Conservation (phyloP, 75 land plant genomes). For the Chamaecyparis obtusa region DNA sequence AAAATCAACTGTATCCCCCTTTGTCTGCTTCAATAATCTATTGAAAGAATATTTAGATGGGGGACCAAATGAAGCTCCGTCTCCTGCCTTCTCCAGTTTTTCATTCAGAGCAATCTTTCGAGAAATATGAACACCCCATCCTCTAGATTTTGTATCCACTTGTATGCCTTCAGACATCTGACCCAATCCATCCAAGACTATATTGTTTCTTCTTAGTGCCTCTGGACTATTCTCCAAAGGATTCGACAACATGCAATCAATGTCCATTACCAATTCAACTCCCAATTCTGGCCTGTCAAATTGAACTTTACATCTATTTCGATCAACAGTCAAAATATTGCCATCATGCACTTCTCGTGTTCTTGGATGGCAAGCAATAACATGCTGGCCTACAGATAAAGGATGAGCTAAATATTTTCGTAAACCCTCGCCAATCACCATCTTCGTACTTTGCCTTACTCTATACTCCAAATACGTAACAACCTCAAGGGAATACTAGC, state of each 20-base stretch:
- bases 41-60: slow-evolving; percentile 36
- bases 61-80: slow-evolving; percentile 15
- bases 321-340: slow-evolving; percentile 80
- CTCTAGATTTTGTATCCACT: slow-evolving; percentile 29
- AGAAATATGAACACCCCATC: slow-evolving; percentile 24
- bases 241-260: slow-evolving; percentile 88
- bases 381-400: slow-evolving; percentile 82
- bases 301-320: slow-evolving; percentile 71
- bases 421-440: slow-evolving; percentile 62
- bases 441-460: too few species aligned
- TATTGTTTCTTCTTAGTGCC: slow-evolving; percentile 41
- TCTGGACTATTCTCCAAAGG: slow-evolving; percentile 83
- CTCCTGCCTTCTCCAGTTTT: slow-evolving; percentile 35
- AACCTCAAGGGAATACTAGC: too few species aligned
- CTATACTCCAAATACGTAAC: too few species aligned
- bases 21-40: slow-evolving; percentile 54
- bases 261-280: slow-evolving; percentile 90
- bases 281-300: slow-evolving; percentile 83
- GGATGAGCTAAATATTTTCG: slow-evolving; percentile 84
- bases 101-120: slow-evolving; percentile 35
- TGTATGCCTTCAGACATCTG: slow-evolving; percentile 31
- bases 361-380: slow-evolving; percentile 84
- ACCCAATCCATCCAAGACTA: slow-evolving; percentile 25
- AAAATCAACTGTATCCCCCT: slow-evolving; percentile 58
- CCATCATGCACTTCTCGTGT: slow-evolving; percentile 84